Base-by-base conservation (phyloP, 78 protist genomes). In the Cavenderia fasciculata region DNA sequence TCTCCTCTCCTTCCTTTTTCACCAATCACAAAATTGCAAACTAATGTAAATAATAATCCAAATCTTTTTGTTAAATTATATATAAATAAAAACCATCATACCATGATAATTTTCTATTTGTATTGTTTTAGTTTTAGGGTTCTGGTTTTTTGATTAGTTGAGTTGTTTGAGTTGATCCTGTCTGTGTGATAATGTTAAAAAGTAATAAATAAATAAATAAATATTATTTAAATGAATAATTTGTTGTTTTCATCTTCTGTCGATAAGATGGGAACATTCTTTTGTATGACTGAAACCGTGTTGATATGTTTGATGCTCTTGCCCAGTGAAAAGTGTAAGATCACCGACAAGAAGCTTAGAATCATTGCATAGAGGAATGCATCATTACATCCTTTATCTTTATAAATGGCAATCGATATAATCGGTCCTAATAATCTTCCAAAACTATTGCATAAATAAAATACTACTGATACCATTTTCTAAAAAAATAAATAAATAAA, bases 391-490 rank as follows among this genome's bases (percentile, higher is more conserved):
- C 47, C 43, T 3, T 33, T 47, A 5, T 82, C 25, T n/a, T 44
- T n/a, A 38, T 68, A 65, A 4, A 82, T 68, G 10, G 68, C 34
- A 4, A 70, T 59, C 4, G 78, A 27, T 51, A 40, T 68, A 43
- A 82, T 44, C 25, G 90, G 90, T 40, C 78, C 76, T 18, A 68
- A 7, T 2, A 82, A 56, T 82, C 78, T 65, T 43, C 90, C 90
- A 18, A 57, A 68, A 36, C 33, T 82, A 52, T 57, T 66, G 14
- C 59, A 43, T 31, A 82, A 57, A 44, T 69, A 59, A 41, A 68
- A 82, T 34, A 74, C 1, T 25, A 4, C 19, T 23, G 41, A 40
- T 52, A 68, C 4, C 52, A 57, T 25, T 74, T 54, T n/a, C 84
- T 74, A 57, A 25, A 40, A 10, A 16, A 46, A 54, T 18, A 31